Evolutionary conservation across 1,284 basidiomycete genomes (phyloP).

Genomic region (Tilletia setariae): DNA sequence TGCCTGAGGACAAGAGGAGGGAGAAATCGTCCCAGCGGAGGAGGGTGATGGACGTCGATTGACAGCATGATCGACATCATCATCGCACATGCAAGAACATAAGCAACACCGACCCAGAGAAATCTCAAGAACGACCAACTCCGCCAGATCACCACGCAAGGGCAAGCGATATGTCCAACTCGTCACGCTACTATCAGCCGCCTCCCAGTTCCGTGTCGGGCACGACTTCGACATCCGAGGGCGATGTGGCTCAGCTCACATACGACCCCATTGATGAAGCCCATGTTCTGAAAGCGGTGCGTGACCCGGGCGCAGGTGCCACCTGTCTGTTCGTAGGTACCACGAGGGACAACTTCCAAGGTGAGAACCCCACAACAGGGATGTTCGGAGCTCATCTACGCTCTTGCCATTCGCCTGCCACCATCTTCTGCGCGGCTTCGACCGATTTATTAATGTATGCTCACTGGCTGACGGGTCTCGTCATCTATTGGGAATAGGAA

Average conservation of each 20-base stretch:
- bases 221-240: constrained; percentile 8
- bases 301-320: constrained; percentile 34
- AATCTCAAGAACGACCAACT: too few species aligned
- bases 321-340: constrained; percentile 70
- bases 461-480: constrained; percentile 1
- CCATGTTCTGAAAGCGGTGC: constrained; percentile 26
- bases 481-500: constrained; percentile 60
- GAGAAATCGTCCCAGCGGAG: too few species aligned
- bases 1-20: too few species aligned
- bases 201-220: constrained; percentile 1
- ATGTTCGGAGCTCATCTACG: background rate
- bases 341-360: constrained; percentile 65
- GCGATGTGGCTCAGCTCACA: constrained; percentile 36
- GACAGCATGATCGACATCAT: too few species aligned
- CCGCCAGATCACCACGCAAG: background rate
- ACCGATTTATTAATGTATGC: background rate
- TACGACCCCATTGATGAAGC: constrained; percentile 34
- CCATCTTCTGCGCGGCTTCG: constrained; percentile 36
- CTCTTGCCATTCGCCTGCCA: constrained; percentile 8
- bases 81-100: too few species aligned
- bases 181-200: background rate
- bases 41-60: too few species aligned
- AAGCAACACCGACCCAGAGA: too few species aligned
- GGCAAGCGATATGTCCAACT: background rate
- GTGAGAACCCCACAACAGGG: constrained; percentile 42